phyloP scores from a whole-genome alignment of 2,329 filamentous ascomycete species.

The Phialocephala subalpina region DNA sequence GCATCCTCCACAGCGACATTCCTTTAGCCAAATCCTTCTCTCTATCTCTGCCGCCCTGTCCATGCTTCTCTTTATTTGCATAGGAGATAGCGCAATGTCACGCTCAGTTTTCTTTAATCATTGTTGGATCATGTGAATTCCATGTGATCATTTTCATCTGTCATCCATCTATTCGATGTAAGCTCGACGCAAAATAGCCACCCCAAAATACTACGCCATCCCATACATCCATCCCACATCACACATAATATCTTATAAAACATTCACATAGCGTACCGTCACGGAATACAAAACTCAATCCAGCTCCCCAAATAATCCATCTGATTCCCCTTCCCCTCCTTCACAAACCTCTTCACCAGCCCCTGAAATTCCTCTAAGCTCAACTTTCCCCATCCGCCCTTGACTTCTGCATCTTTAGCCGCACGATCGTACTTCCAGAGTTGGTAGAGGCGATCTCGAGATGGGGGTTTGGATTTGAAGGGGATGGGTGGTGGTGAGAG shows the following conservation, averaged over 20 bases:
- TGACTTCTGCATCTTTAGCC: conserved; percentile 65
- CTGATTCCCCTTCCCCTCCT: conserved; percentile 65
- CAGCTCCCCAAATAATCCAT: conserved; percentile 87
- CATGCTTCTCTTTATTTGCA: too few species aligned
- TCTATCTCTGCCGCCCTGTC: too few species aligned
- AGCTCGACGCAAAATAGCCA: too few species aligned
- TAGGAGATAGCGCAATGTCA: too few species aligned
- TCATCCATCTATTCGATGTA: too few species aligned
- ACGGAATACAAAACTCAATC: conserved; percentile 82
- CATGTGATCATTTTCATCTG: too few species aligned
- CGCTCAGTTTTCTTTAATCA: too few species aligned
- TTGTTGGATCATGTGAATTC: too few species aligned
- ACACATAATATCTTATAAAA: neutral
- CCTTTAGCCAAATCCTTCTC: too few species aligned
- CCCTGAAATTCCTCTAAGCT: conserved; percentile 81
- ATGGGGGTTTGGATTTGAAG: neutral
- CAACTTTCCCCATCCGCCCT: conserved; percentile 83
- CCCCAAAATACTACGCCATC: neutral
- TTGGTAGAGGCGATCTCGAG: conserved; percentile 29
- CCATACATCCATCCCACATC: neutral
- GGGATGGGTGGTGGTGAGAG: neutral
- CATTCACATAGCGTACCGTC: conserved; percentile 11
- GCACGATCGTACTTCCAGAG: conserved; percentile 37
- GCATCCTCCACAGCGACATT: too few species aligned
- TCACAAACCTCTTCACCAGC: conserved; percentile 65